phyloP scores from a whole-genome alignment of 192 early-diverging fungal genomes.

The Lobulomyces angularis region DNA sequence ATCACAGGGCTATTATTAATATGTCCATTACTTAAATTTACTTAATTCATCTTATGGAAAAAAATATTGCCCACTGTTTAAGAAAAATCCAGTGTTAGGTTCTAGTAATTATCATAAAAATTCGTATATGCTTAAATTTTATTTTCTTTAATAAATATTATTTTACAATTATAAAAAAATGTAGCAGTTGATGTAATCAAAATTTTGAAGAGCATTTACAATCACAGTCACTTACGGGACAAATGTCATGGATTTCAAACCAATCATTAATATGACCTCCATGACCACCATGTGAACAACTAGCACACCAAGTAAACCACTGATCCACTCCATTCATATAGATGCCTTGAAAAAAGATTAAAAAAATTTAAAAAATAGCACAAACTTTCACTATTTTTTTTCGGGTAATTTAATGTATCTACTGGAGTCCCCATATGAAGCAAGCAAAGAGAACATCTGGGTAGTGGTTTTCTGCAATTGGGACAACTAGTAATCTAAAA shows the following conservation, averaged over 20 bases:
- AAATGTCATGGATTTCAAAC: constrained; percentile 73
- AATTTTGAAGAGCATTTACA: constrained; percentile 62
- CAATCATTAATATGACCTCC: constrained; percentile 78
- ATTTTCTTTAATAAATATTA: too few relatives aligned
- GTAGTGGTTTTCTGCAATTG: constrained; percentile 47
- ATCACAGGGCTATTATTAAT: too few relatives aligned
- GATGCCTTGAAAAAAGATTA: constrained; percentile 10
- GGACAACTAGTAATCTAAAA: constrained; percentile 44
- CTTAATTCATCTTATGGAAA: too few relatives aligned
- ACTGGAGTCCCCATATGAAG: constrained; percentile 52
- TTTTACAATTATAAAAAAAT: too few relatives aligned
- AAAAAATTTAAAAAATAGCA: constrained; percentile 1
- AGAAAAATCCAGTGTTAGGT: too few relatives aligned
- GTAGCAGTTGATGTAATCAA: too few relatives aligned
- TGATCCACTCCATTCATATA: constrained; percentile 49
- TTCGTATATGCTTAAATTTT: too few relatives aligned
- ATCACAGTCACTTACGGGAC: constrained; percentile 85
- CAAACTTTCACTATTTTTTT: constrained; percentile 4
- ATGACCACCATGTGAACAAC: constrained; percentile 94
- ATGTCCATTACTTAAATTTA: too few relatives aligned
- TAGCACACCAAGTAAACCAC: constrained; percentile 99
- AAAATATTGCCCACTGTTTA: too few relatives aligned
- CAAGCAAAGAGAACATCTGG: constrained; percentile 53
- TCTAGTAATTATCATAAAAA: too few relatives aligned
- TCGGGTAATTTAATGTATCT: constrained; percentile 34